Evolutionary conservation across 176 grass and related monocot genomes (phyloP).

Genomic region (Musa schizocarpa): DNA sequence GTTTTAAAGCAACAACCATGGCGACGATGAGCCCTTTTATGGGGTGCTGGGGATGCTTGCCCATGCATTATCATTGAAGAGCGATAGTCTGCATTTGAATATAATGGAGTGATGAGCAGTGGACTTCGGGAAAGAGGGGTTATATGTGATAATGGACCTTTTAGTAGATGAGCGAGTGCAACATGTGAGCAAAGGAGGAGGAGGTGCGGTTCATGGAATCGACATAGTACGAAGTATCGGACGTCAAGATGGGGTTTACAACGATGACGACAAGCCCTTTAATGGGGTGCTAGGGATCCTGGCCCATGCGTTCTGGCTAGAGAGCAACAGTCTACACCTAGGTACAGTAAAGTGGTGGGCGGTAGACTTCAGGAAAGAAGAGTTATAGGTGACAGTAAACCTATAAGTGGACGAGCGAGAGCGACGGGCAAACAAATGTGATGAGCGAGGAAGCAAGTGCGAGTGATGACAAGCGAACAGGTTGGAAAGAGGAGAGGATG

Average conservation of each 20-base stretch:
- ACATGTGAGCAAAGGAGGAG: no score
- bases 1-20: slow-evolving; percentile 41
- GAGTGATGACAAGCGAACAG: no score
- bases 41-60: slow-evolving; percentile 62
- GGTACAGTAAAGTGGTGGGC: slow-evolving; percentile 68
- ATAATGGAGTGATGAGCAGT: slow-evolving; percentile 60
- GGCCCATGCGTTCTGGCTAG: slow-evolving; percentile 71
- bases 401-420: not conserved
- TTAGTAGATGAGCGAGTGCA: no score
- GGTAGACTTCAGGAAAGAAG: slow-evolving; percentile 31
- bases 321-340: slow-evolving; percentile 66
- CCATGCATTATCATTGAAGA: slow-evolving; percentile 71
- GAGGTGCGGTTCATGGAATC: slow-evolving; percentile 44
- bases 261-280: slow-evolving; percentile 80
- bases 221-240: slow-evolving; percentile 36
- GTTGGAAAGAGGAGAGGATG: no score
- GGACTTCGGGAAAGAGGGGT: slow-evolving; percentile 27
- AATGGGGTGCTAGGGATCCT: slow-evolving; percentile 68
- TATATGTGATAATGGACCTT: slow-evolving; percentile 34
- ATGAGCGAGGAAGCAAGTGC: no score
- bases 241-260: slow-evolving; percentile 71
- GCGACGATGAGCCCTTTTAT: slow-evolving; percentile 79
- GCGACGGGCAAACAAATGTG: no score
- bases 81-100: slow-evolving; percentile 70
- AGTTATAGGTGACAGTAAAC: slow-evolving; percentile 27